These are phyloP conservation scores for Sechiopsis laciniata DNA, from an alignment of 306 rosid species.

Conservation along the genomic window DNA sequence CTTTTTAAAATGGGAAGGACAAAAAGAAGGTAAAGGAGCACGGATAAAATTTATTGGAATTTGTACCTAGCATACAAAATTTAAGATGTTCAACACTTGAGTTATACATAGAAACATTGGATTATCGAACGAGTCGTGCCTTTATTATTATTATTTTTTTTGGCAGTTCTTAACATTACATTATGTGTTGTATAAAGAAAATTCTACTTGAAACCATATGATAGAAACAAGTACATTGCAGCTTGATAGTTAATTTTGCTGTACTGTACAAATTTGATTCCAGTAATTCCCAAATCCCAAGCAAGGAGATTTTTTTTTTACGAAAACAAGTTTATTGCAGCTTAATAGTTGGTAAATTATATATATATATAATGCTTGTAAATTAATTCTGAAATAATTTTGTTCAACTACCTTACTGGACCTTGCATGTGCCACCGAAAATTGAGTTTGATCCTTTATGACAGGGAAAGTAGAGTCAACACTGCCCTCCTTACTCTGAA, in stretches of 20 bases:
- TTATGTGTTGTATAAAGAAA: neutral
- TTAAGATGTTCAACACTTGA: neutral
- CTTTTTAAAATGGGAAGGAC: neutral
- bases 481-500: conserved; percentile 78
- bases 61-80: neutral
- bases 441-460: conserved; percentile 76
- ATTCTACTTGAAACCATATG: neutral
- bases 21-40: neutral
- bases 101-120: neutral
- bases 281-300: neutral
- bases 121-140: neutral
- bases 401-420: conserved; percentile 68
- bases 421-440: conserved; percentile 91
- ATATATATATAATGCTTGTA: no score
- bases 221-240: no score
- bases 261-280: neutral
- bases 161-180: neutral
- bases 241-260: neutral
- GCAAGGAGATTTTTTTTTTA: neutral
- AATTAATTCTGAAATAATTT: neutral
- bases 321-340: neutral
- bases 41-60: neutral
- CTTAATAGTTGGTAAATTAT: neutral
- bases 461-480: conserved; percentile 81
- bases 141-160: neutral